phyloP scores from a whole-genome alignment of 106 monocot species.

The Apostasia shenzhenica region DNA sequence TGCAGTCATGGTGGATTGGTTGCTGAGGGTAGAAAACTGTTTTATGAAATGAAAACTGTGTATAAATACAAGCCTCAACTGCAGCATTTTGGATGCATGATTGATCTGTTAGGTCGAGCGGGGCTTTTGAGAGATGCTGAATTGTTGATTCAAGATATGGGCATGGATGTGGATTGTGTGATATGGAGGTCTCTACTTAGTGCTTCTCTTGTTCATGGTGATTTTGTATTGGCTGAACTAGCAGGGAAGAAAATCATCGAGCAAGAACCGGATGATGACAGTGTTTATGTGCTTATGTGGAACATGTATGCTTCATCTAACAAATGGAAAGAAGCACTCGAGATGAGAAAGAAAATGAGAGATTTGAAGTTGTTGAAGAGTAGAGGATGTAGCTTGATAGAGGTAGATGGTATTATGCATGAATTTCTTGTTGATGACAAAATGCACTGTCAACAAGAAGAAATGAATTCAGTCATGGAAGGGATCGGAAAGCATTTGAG shows the following conservation, averaged over 20 bases:
- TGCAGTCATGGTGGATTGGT: constrained; percentile 38
- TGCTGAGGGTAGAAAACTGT: constrained; percentile 25
- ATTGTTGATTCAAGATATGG: constrained; percentile 28
- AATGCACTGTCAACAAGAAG: constrained; percentile 9
- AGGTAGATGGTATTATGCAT: constrained; percentile 39
- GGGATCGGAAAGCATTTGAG: constrained; percentile 24
- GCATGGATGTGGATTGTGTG: constrained; percentile 17
- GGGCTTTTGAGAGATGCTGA: constrained; percentile 29
- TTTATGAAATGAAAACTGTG: constrained; percentile 12
- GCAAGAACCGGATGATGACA: constrained; percentile 28
- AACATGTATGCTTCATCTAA: constrained; percentile 38
- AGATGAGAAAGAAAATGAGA: constrained; percentile 35
- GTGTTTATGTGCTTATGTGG: constrained; percentile 37
- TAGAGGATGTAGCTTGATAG: constrained; percentile 47
- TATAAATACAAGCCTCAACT: constrained; percentile 17
- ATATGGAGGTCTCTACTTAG: constrained; percentile 42
- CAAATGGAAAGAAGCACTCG: constrained; percentile 29
- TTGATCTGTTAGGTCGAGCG: constrained; percentile 45
- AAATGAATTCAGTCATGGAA: constrained; percentile 23
- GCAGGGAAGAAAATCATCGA: constrained; percentile 31
- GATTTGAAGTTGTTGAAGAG: constrained; percentile 21
- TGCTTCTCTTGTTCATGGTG: constrained; percentile 26
- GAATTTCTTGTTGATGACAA: constrained; percentile 40
- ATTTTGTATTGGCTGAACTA: constrained; percentile 24
- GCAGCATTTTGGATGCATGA: constrained; percentile 47